Percentiles rank a stretch among this genome's conserved stretches.
phyloP scores from a whole-genome alignment of 768 basidiomycete genomes.

The Suillus occidentalis region DNA sequence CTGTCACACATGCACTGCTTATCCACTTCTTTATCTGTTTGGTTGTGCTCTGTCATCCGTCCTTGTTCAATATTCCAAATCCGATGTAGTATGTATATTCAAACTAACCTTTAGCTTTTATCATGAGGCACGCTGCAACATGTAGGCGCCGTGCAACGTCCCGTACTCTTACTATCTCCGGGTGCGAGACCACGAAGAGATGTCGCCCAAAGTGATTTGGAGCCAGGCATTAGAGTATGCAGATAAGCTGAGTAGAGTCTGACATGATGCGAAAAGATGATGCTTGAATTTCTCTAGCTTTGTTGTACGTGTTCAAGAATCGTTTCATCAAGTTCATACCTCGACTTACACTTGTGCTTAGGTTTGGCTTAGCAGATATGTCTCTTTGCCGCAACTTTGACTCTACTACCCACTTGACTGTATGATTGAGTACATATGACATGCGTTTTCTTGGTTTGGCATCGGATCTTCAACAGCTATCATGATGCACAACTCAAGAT shows the following conservation, averaged over 20 bases:
- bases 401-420: too few species aligned
- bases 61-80: neutral
- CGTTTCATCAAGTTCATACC: neutral
- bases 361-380: neutral
- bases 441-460: neutral
- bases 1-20: neutral
- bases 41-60: neutral
- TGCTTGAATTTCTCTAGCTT: neutral
- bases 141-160: neutral
- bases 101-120: neutral
- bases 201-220: neutral
- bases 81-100: neutral
- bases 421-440: neutral
- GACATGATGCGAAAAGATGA: neutral
- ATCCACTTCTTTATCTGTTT: neutral
- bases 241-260: neutral
- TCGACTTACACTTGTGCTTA: neutral
- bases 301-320: neutral
- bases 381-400: too few species aligned
- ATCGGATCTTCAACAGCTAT: neutral
- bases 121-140: neutral
- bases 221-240: neutral
- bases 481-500: neutral
- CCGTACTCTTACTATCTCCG: neutral
- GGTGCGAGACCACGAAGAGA: neutral